Percentiles rank a stretch among this genome's conserved stretches.
Evolutionary conservation across 2,329 filamentous ascomycete species (phyloP).

Genomic region (Exophiala bonariae): DNA sequence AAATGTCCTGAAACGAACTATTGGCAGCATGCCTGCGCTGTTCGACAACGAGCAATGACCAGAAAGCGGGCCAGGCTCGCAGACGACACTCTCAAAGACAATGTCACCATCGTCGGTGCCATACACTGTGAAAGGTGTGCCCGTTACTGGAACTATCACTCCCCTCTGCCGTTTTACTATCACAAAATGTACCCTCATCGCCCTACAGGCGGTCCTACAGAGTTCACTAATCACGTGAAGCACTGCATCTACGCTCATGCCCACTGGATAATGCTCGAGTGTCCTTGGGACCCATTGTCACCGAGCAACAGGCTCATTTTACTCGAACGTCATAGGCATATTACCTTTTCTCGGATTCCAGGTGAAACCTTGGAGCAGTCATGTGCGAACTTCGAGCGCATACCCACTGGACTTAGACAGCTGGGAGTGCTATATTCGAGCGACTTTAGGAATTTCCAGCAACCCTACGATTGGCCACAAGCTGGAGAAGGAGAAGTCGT

Average conservation of each 20-base stretch:
- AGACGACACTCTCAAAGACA: constrained; percentile 3
- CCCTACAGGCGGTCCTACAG: not conserved
- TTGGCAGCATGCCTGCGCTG: constrained; percentile 13
- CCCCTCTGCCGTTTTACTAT: constrained; percentile 13
- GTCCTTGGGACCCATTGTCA: not conserved
- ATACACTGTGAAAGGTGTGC: constrained; percentile 16
- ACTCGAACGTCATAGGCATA: not conserved
- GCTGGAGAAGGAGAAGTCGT: no score
- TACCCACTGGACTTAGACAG: not conserved
- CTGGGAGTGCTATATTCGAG: not conserved
- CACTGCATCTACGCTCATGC: constrained; percentile 14
- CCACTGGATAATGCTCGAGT: constrained; percentile 11
- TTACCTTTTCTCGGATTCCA: not conserved
- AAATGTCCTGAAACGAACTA: constrained; percentile 13
- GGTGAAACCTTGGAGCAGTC: not conserved
- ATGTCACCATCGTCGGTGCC: not conserved
- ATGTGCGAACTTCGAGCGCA: constrained; percentile 7
- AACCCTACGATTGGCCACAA: constrained; percentile 9
- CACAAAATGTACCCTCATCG: constrained; percentile 13
- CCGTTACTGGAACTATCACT: constrained; percentile 20
- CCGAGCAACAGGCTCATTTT: not conserved
- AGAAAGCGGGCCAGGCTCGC: not conserved
- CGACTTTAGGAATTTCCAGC: constrained; percentile 4
- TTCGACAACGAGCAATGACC: constrained; percentile 5
- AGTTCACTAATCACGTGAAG: constrained; percentile 8